Evolutionary conservation across 2,329 filamentous ascomycete genomes (phyloP), one percentile per base, ranked within the genome.

Genomic region (Fusarium mundagurra): DNA sequence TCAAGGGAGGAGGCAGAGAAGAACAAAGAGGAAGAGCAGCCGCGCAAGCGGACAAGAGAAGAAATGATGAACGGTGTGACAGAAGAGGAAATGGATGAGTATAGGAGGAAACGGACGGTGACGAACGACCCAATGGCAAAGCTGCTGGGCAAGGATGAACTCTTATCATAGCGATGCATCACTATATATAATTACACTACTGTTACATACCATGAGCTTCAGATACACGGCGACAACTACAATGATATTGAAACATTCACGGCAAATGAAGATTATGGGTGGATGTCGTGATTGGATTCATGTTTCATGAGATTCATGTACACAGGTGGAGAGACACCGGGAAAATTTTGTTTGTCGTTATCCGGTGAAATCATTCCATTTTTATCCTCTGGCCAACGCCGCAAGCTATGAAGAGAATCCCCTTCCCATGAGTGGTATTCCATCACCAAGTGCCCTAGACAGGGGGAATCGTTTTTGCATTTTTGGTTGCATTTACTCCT

Each of bases 51-150:
- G 50, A 93, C 92, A 3, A 84, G 94, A 36, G 91, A 93, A 63
- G 93, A 97, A 80, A 92, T 97, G 88, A 90, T 92, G 77, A 90
- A 90, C 29, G 93, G 92, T 3, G 88, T 96, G 18, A 92, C 92
- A 0, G 94, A 97, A 79, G 93, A 93, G 64, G 94, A 98, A 75
- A 89, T 98, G 85, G 95, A 98, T 66, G 91, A 92, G 68, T 98
- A 97, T 81, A 90, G 94, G 77, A 89, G 90, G 75, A 95, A 94
- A 81, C 88, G 92, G 73, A 89, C 90, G 59, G 91, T 90, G 34
- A 91, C 92, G 2, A 89, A 94, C 72, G 95, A 98, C 84, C 95
- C 95, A 0, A 98, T 98, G 95, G 93, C 94, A 3, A 91, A 90
- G 11, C 90, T 94, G 76, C 82, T 97, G 51, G 93, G 93, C 31